A percentile compares a stretch with the other conserved stretches of the same genome.
Evolutionary conservation across 305 asterid species (phyloP).

Genomic region (Fraxinus angustifolia): DNA sequence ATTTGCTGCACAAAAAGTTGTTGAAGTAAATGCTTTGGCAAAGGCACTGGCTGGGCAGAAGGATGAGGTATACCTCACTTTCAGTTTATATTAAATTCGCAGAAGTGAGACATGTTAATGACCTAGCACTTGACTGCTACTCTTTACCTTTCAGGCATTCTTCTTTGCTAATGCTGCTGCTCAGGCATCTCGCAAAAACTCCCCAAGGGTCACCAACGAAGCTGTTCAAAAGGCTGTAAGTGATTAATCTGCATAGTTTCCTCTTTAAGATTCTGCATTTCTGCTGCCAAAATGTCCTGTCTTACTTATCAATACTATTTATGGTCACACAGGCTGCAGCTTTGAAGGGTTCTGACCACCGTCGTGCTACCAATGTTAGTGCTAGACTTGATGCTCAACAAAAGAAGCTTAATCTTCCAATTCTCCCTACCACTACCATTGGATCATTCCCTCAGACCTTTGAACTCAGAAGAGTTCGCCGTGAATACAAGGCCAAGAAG

Average conservation of each 20-base stretch:
- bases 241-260: neutral
- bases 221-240: neutral
- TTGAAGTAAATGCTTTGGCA: neutral
- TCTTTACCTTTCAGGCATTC: neutral
- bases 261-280: neutral
- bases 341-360: conserved; percentile 67
- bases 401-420: conserved; percentile 74
- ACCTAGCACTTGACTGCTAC: neutral
- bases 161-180: neutral
- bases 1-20: neutral
- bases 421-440: conserved; percentile 73
- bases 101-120: neutral
- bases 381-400: conserved; percentile 78
- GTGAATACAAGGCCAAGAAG: conserved; percentile 83
- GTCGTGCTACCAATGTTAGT: conserved; percentile 67
- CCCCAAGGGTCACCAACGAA: neutral
- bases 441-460: conserved; percentile 81
- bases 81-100: neutral
- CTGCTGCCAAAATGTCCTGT: neutral
- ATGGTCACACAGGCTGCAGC: conserved; percentile 47
- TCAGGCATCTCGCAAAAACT: neutral
- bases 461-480: conserved; percentile 75
- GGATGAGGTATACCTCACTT: neutral
- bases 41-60: neutral
- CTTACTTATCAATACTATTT: neutral